Conservation (phyloP, 2,329 filamentous ascomycete genomes). For the Scortechinia acanthostroma region DNA sequence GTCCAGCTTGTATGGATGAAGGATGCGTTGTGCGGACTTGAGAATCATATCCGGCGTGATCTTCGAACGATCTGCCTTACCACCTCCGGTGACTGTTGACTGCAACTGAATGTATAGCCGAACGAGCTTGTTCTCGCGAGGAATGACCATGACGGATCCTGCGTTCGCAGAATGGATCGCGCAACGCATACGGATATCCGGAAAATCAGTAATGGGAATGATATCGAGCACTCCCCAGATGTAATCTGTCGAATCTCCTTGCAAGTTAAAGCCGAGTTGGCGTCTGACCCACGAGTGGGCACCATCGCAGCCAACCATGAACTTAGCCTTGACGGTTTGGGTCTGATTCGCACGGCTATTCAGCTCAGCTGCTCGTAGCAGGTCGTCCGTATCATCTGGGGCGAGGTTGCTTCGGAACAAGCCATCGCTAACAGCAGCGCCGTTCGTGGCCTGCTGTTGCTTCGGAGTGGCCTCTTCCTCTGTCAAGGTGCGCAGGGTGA, state of each 20-base stretch:
- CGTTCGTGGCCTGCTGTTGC: conserved; percentile 15
- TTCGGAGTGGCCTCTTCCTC: conserved; percentile 47
- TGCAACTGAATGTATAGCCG: conserved; percentile 60
- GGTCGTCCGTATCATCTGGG: conserved; percentile 45
- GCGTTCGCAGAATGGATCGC: conserved; percentile 45
- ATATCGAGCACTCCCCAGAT: conserved; percentile 39
- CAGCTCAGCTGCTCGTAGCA: conserved; percentile 19
- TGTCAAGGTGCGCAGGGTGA: conserved; percentile 45
- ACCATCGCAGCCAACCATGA: conserved; percentile 63
- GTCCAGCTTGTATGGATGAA: conserved; percentile 59
- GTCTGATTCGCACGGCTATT: conserved; percentile 24
- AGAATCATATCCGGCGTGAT: conserved; percentile 61
- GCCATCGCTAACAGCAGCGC: conserved; percentile 30
- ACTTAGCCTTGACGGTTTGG: conserved; percentile 46
- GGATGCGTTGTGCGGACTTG: conserved; percentile 52
- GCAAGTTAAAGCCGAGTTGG: conserved; percentile 44
- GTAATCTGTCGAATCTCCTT: conserved; percentile 30
- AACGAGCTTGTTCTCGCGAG: conserved; percentile 54
- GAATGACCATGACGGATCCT: conserved; percentile 59
- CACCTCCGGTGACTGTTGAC: conserved; percentile 28
- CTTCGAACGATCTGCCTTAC: conserved; percentile 46
- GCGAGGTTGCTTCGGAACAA: conserved; percentile 52
- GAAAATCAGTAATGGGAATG: conserved; percentile 36
- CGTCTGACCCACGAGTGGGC: conserved; percentile 60
- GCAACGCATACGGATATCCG: conserved; percentile 48